Evolutionary conservation across 108 stramenopile species (phyloP).

Genomic region (Stephanodiscus triporus): DNA sequence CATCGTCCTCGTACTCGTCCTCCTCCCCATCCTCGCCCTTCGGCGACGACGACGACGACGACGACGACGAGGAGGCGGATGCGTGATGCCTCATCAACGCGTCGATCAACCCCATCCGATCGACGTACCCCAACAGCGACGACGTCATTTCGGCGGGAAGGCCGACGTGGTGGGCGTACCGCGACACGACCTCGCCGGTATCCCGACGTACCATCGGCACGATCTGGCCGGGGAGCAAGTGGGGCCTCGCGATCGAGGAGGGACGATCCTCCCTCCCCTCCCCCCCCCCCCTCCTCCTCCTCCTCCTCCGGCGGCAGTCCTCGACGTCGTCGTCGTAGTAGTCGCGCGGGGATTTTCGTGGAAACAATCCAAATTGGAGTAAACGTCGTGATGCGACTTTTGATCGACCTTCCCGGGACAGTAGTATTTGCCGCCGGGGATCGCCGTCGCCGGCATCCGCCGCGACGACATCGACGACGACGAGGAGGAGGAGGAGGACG

Average conservation of each 20-base stretch:
- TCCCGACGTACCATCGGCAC: not conserved
- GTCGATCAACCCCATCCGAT: conserved; percentile 24
- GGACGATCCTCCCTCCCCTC: too few relatives aligned
- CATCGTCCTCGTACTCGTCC: not conserved
- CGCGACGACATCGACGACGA: not conserved
- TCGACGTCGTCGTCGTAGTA: not conserved
- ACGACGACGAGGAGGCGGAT: not conserved
- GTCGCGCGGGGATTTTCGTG: not conserved
- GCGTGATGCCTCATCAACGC: not conserved
- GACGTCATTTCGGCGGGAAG: conserved; percentile 15
- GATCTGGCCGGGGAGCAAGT: not conserved
- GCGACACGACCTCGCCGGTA: not conserved
- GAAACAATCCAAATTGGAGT: not conserved
- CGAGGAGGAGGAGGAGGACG: not conserved
- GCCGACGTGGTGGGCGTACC: conserved; percentile 32
- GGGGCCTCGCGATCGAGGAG: not conserved
- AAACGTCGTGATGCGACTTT: not conserved
- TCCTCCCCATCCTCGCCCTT: not conserved
- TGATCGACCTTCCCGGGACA: not conserved
- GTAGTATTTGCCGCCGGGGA: not conserved
- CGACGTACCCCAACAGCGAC: conserved; percentile 36
- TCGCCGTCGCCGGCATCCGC: not conserved
- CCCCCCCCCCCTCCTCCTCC: too few relatives aligned
- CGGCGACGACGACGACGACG: not conserved
- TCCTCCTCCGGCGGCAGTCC: too few relatives aligned